Base-by-base conservation (phyloP, 257 asterid genomes). In the Primulina eburnea region DNA sequence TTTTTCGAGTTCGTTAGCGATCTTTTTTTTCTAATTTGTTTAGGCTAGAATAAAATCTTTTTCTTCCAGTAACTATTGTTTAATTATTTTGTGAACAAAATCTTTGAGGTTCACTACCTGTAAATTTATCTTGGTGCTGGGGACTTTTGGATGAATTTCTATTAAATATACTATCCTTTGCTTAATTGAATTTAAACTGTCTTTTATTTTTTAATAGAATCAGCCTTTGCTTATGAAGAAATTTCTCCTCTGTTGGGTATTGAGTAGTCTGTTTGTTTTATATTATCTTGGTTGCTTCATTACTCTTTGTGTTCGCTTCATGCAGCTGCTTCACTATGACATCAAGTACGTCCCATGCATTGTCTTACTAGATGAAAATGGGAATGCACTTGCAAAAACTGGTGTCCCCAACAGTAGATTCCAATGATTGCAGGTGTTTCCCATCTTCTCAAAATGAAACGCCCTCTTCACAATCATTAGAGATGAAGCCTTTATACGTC, bases 341-440 rank as follows among this genome's bases (percentile, higher is more conserved):
- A 86, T 91, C 37, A 87, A 76, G 75, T 91, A 91, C 52, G 97
- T 91, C 69, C 96, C 97, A 18, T 89, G 97, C 86, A 89, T 91
- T n/a, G 95, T 91, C 65, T 82, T 91, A 0, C 69, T 91, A 55
- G 96, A 89, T 67, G 82, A 85, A 69, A 10, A 84, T n/a, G 97
- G 97, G 29, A 86, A 67, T 56, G 96, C 95, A 0, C 75, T 89
- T 58, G 95, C 93, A 37, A 91, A 91, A 73, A 89, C 96, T 3
- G 96, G 96, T 0, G 80, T 87, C 16, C 97, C 97, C 4, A 72
- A 75, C 77, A 89, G 90, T 68, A 80, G 96, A 65, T 85, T 53
- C 56, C 97, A 87, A 69, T 91, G 4, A 80, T 89, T 4, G 96
- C 97, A 2, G 97, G 90, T 9, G 80, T 91, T 74, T 86, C 96